A percentile compares a stretch with the other conserved stretches of the same genome.
These are phyloP conservation scores for Candida hungchunana DNA, from an alignment of 805 yeast species.

Conservation along the genomic window DNA sequence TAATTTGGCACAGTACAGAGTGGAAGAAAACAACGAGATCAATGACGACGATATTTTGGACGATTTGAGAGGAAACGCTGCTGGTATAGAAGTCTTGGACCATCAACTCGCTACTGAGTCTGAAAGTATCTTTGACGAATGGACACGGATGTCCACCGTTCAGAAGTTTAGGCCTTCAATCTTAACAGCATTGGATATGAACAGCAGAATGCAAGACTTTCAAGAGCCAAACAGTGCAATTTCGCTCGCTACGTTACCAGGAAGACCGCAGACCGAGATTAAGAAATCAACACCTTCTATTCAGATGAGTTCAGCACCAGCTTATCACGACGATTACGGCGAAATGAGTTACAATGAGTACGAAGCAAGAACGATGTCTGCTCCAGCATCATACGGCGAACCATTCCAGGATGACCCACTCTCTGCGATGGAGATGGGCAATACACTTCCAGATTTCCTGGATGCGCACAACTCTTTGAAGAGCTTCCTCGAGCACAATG, in stretches of 20 bases:
- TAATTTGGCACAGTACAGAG: slow-evolving; percentile 7
- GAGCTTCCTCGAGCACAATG: slow-evolving; percentile 3
- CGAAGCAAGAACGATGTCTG: slow-evolving; percentile 18
- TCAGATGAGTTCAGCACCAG: slow-evolving; percentile 22
- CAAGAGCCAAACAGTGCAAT: slow-evolving; percentile 9
- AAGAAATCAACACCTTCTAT: slow-evolving; percentile 5
- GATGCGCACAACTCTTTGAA: slow-evolving; percentile 14
- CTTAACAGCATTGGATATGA: slow-evolving; percentile 24
- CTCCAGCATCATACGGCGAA: slow-evolving; percentile 15
- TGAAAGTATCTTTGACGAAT: slow-evolving; percentile 15
- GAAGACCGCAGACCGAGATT: slow-evolving; percentile 1
- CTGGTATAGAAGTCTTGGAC: slow-evolving; percentile 19
- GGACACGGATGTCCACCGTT: slow-evolving; percentile 16
- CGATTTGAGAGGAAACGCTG: slow-evolving; percentile 5
- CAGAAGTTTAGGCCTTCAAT: slow-evolving; percentile 22
- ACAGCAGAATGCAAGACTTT: slow-evolving; percentile 13
- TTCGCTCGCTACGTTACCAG: slow-evolving; percentile 13
- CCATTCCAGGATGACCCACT: slow-evolving; percentile 6
- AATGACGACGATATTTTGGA: slow-evolving; percentile 22
- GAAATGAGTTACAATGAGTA: slow-evolving; percentile 10
- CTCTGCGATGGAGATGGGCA: slow-evolving; percentile 3
- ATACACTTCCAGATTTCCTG: slow-evolving; percentile 9
- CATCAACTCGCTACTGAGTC: slow-evolving; percentile 12
- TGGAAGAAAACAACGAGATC: slow-evolving; percentile 19
- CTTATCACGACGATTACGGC: slow-evolving; percentile 6